Evolutionary conservation across 805 yeast genomes (phyloP).

Genomic region (Wickerhamomyces tratensis): DNA sequence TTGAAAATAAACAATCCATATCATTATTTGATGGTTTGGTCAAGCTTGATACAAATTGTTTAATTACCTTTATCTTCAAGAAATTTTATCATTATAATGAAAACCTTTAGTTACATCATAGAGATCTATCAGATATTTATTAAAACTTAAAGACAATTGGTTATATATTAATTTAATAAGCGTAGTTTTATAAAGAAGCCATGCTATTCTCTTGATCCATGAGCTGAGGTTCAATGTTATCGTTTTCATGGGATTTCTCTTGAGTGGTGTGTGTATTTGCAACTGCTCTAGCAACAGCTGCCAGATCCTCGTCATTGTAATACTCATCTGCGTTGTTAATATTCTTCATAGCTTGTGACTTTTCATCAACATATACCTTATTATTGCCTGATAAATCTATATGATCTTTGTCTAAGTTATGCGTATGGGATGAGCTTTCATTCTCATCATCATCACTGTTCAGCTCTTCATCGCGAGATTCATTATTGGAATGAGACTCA

Average conservation of each 20-base stretch:
- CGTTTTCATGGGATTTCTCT: no score
- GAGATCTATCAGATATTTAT: no score
- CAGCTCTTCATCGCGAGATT: background rate
- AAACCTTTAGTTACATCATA: background rate
- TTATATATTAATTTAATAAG: no score
- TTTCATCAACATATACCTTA: no score
- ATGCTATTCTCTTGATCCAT: no score
- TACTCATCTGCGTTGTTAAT: conserved; percentile 1
- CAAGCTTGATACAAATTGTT: conserved; percentile 54
- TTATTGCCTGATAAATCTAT: no score
- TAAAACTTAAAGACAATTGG: no score
- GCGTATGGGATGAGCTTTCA: background rate
- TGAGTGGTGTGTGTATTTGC: conserved; percentile 2
- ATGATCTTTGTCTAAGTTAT: no score
- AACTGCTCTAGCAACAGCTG: conserved; percentile 19
- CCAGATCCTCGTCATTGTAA: conserved; percentile 13
- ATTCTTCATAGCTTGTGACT: background rate
- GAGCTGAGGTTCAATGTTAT: no score
- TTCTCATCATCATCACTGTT: background rate
- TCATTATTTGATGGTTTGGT: conserved; percentile 60
- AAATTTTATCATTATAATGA: conserved; percentile 52
- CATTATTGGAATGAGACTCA: background rate
- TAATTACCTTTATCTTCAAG: conserved; percentile 60
- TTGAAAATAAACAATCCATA: conserved; percentile 47
- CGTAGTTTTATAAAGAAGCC: no score